Conservation (phyloP, 75 land plant genomes). For the Cryptomeria japonica region DNA sequence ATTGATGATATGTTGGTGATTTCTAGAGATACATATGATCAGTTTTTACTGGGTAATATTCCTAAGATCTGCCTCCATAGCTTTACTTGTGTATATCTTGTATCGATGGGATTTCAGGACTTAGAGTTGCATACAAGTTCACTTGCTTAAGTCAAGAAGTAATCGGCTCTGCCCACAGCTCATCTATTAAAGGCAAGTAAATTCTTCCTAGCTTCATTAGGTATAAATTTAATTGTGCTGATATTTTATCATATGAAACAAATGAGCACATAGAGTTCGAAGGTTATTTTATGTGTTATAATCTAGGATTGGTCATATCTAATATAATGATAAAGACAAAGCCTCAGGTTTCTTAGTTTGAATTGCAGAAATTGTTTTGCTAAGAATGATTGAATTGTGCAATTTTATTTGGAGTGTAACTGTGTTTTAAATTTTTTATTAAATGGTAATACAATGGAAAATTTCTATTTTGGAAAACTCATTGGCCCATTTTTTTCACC, state of each 20-base stretch:
- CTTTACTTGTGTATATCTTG: not conserved
- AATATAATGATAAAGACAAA: not conserved
- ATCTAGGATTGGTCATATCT: not conserved
- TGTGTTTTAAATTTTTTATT: not conserved
- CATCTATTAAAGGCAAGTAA: slow-evolving; percentile 85
- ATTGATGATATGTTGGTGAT: not conserved
- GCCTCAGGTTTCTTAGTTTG: not conserved
- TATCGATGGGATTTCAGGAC: not conserved
- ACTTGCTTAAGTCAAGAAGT: slow-evolving; percentile 24
- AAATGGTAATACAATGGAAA: not conserved
- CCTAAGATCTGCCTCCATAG: not conserved
- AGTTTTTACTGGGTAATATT: not conserved
- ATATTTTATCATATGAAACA: not conserved
- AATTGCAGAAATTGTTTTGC: not conserved
- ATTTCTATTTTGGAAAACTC: not conserved
- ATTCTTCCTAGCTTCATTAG: not conserved
- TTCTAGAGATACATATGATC: not conserved
- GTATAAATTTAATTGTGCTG: not conserved
- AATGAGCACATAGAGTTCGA: not conserved
- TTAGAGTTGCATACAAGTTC: slow-evolving; percentile 9
- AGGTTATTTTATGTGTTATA: not conserved
- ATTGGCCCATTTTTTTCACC: slow-evolving; percentile 4
- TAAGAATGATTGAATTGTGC: not conserved
- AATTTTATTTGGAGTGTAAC: not conserved
- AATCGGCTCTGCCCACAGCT: slow-evolving; percentile 80